phyloP scores from a whole-genome alignment of 768 basidiomycete genomes.

The Trametes cubensis region DNA sequence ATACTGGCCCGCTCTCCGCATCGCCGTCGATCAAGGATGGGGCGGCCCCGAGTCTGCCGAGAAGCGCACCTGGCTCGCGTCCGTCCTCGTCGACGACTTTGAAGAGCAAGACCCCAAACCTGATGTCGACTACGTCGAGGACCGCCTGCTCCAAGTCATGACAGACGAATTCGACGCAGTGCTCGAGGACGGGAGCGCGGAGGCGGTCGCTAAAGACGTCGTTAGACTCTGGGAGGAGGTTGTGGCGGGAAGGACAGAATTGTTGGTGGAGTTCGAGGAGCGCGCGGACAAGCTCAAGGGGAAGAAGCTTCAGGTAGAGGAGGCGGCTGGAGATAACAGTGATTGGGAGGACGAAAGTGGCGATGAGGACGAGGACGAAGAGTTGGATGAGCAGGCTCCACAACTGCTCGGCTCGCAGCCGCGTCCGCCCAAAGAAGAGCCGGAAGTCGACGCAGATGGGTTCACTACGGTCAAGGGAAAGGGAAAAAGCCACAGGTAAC shows the following conservation, averaged over 20 bases:
- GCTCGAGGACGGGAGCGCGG: constrained; percentile 85
- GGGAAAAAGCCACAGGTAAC: constrained; percentile 36
- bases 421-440: constrained; percentile 50
- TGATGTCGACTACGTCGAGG: constrained; percentile 80
- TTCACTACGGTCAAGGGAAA: constrained; percentile 79
- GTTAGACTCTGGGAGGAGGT: constrained; percentile 67
- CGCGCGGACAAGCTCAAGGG: constrained; percentile 60
- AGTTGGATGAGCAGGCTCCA: constrained; percentile 52
- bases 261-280: constrained; percentile 64
- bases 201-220: constrained; percentile 71
- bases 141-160: constrained; percentile 81
- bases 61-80: constrained; percentile 87
- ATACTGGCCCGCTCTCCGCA: constrained; percentile 82
- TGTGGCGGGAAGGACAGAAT: constrained; percentile 45
- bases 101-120: constrained; percentile 50
- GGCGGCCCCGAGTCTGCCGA: constrained; percentile 71
- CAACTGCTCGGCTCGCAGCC: constrained; percentile 48
- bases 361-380: constrained; percentile 45
- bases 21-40: constrained; percentile 87
- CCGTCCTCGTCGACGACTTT: constrained; percentile 78
- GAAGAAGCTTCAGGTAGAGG: constrained; percentile 55
- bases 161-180: constrained; percentile 83
- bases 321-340: constrained; percentile 42
- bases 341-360: constrained; percentile 53
- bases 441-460: constrained; percentile 89